A percentile compares a stretch with the other conserved stretches of the same genome.
Conservation (phyloP, 371 early-diverging fungal species). For the Phascolomyces articulosus region DNA sequence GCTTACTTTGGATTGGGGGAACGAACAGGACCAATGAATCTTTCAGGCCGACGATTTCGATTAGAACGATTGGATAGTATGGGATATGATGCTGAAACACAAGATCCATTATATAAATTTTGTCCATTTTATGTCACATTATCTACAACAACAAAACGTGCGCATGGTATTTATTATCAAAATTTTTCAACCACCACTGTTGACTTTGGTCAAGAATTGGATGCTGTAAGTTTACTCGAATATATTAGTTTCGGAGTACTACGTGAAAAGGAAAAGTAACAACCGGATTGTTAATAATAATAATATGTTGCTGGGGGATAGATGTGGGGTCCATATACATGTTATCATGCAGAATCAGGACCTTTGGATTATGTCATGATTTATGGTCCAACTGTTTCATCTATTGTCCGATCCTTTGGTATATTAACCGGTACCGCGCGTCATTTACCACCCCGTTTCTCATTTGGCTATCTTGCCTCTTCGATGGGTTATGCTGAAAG, state of each 20-base stretch:
- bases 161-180: constrained; percentile 63
- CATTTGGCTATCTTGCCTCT: constrained; percentile 65
- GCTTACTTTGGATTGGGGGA: constrained; percentile 60
- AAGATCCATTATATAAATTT: constrained; percentile 68
- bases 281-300: neutral
- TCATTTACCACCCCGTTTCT: constrained; percentile 53
- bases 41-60: constrained; percentile 52
- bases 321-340: constrained; percentile 61
- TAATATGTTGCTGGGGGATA: too few species aligned
- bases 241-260: too few species aligned
- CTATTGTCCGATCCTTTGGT: constrained; percentile 43
- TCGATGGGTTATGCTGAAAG: constrained; percentile 68
- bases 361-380: constrained; percentile 61
- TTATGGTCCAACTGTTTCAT: constrained; percentile 50
- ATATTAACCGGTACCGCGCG: constrained; percentile 46
- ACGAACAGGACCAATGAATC: constrained; percentile 46
- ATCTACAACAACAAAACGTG: constrained; percentile 29
- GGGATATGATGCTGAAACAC: constrained; percentile 57
- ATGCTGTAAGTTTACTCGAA: constrained; percentile 32
- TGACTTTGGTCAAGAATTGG: constrained; percentile 55
- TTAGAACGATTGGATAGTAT: constrained; percentile 57
- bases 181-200: constrained; percentile 41
- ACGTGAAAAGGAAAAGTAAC: too few species aligned
- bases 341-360: constrained; percentile 35
- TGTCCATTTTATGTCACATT: constrained; percentile 55